These are phyloP conservation scores for Aspergillus transmontanensis DNA, from an alignment of 2,329 filamentous ascomycete species.

Conservation along the genomic window DNA sequence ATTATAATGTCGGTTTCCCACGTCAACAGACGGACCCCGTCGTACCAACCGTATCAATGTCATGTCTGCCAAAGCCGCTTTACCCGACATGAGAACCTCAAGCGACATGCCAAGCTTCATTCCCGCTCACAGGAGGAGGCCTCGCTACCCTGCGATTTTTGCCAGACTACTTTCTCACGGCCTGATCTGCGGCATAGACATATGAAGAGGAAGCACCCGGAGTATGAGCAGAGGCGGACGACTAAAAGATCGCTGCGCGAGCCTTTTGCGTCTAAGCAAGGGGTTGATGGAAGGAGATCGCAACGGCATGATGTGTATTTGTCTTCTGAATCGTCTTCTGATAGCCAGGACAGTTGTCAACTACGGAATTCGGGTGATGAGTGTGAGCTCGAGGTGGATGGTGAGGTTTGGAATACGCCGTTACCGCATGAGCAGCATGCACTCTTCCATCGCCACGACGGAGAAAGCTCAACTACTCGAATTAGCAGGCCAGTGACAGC, in stretches of 20 bases:
- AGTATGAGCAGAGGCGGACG: constrained; percentile 18
- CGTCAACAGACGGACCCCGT: constrained; percentile 2
- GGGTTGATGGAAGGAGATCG: neutral
- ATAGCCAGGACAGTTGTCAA: constrained; percentile 5
- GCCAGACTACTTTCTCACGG: constrained; percentile 45
- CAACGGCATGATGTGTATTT: neutral
- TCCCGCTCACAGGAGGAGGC: constrained; percentile 32
- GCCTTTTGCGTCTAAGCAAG: neutral
- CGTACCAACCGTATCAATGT: constrained; percentile 46
- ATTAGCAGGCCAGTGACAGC: neutral
- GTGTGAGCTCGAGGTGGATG: constrained; percentile 10
- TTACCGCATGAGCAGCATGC: neutral
- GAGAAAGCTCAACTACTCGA: neutral
- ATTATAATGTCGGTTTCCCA: constrained; percentile 7
- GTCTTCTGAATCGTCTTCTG: constrained; percentile 7
- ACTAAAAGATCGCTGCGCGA: constrained; percentile 2
- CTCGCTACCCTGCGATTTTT: constrained; percentile 40
- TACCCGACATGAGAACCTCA: constrained; percentile 46
- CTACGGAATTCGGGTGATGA: neutral
- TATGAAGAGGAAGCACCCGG: constrained; percentile 46
- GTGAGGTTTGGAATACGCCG: neutral
- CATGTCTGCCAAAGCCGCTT: constrained; percentile 42
- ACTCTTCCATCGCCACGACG: neutral
- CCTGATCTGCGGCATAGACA: constrained; percentile 45
- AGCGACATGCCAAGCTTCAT: constrained; percentile 46